Evolutionary conservation across 352 stramenopile genomes (phyloP).

Genomic region (Globisporangium heterothallicum): DNA sequence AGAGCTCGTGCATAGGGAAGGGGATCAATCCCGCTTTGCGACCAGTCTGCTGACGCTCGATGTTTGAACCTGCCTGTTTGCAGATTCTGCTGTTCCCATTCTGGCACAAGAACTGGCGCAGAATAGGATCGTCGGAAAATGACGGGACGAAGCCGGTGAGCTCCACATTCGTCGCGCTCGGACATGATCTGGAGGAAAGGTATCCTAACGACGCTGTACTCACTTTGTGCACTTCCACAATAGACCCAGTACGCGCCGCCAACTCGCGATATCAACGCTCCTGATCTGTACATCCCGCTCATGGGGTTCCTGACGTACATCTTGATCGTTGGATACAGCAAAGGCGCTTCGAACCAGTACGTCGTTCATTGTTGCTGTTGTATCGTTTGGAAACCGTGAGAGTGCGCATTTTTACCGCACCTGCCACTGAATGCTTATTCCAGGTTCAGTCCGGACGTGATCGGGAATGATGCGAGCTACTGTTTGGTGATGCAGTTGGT

Average conservation of each 20-base stretch:
- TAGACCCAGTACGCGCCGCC: constrained; percentile 87
- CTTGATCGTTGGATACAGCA: constrained; percentile 94
- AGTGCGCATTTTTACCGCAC: too few relatives aligned
- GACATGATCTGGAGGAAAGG: too few relatives aligned
- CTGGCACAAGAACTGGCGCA: constrained; percentile 82
- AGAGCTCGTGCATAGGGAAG: neutral
- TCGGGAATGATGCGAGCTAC: constrained; percentile 91
- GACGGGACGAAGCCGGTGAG: constrained; percentile 58
- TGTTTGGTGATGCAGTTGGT: constrained; percentile 88
- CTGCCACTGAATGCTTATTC: too few relatives aligned
- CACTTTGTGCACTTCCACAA: neutral
- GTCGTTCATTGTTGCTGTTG: constrained; percentile 12
- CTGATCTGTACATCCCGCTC: constrained; percentile 97
- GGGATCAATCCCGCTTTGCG: too few relatives aligned
- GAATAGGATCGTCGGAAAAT: constrained; percentile 51
- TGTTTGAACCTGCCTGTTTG: neutral
- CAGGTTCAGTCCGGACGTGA: constrained; percentile 96
- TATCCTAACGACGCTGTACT: neutral
- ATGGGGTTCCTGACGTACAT: constrained; percentile 99
- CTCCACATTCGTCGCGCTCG: too few relatives aligned
- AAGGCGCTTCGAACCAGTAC: constrained; percentile 90
- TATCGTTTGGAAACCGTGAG: too few relatives aligned
- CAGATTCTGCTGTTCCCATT: constrained; percentile 86
- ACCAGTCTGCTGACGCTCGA: too few relatives aligned
- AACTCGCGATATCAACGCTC: constrained; percentile 94